Percentiles rank a stretch among this genome's conserved stretches.
phyloP scores from a whole-genome alignment of 352 stramenopile species.

The Phytopythium litorale region DNA sequence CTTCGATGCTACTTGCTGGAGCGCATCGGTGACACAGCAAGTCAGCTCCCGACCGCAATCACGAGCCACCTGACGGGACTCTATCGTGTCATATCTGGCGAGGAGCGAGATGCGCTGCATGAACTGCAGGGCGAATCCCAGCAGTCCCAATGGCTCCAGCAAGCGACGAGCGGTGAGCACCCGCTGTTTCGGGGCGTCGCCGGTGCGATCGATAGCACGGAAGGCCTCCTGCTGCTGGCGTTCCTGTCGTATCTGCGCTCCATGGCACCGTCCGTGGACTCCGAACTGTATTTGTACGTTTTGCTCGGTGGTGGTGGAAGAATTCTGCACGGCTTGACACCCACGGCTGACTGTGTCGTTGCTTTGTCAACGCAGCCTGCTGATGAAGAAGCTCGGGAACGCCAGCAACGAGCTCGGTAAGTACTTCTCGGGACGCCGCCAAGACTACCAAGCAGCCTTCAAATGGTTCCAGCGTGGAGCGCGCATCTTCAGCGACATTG shows the following conservation, averaged over 20 bases:
- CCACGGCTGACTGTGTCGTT: constrained; percentile 10
- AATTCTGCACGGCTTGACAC: neutral
- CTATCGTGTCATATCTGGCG: constrained; percentile 48
- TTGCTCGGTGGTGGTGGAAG: neutral
- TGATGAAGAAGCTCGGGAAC: constrained; percentile 89
- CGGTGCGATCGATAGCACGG: constrained; percentile 9
- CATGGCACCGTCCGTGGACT: constrained; percentile 57
- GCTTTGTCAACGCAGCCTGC: constrained; percentile 28
- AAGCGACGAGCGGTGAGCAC: neutral
- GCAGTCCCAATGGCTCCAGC: constrained; percentile 5
- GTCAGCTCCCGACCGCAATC: constrained; percentile 27
- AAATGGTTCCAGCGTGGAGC: constrained; percentile 78
- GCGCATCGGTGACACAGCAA: constrained; percentile 67
- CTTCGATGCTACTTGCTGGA: constrained; percentile 62
- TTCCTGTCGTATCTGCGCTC: constrained; percentile 68
- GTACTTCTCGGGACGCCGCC: constrained; percentile 42
- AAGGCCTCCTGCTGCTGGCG: constrained; percentile 40
- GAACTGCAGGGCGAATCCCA: constrained; percentile 8
- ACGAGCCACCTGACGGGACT: constrained; percentile 20
- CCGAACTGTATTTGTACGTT: constrained; percentile 83
- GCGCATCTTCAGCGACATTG: constrained; percentile 76
- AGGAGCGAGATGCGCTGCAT: constrained; percentile 24
- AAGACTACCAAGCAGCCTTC: constrained; percentile 53
- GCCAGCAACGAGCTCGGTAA: constrained; percentile 82
- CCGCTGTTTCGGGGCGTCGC: neutral